Evolutionary conservation across 176 grass and related monocot species (phyloP).

Genomic region (Aegilops tauschii): DNA sequence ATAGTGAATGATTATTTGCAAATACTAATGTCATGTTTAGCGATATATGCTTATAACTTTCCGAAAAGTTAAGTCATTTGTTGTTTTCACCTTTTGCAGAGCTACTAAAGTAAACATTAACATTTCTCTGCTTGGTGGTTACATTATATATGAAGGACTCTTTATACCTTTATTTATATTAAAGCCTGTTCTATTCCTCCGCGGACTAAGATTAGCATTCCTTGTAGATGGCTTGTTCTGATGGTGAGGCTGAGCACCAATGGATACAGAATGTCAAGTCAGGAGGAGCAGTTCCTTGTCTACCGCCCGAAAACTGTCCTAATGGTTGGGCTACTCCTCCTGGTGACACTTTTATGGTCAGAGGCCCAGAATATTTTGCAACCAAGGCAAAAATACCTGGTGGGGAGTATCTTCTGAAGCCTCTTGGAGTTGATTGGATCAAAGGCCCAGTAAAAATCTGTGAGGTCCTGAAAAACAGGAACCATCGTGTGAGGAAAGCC

Average conservation of each 20-base stretch:
- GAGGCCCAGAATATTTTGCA: conserved; percentile 85
- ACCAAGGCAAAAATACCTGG: conserved; percentile 75
- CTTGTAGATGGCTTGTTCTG: conserved; percentile 51
- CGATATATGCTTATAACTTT: not conserved
- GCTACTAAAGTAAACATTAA: not conserved
- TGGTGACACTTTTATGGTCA: conserved; percentile 68
- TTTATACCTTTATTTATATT: not conserved
- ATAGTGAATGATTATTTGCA: not conserved
- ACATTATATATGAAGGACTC: not conserved
- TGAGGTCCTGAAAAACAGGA: conserved; percentile 69
- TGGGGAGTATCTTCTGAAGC: conserved; percentile 75
- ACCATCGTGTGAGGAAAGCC: conserved; percentile 73
- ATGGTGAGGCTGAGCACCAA: conserved; percentile 50
- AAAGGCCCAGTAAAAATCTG: conserved; percentile 60
- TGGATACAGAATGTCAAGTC: conserved; percentile 72
- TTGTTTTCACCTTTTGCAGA: not conserved
- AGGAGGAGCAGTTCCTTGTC: conserved; percentile 66
- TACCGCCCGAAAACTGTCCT: conserved; percentile 44
- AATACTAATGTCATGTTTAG: not conserved
- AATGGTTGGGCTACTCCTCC: conserved; percentile 78
- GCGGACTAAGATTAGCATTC: not conserved
- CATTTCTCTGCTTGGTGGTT: too few relatives aligned
- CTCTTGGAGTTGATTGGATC: conserved; percentile 92
- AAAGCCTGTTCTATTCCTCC: not conserved
- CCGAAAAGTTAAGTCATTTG: not conserved